Evolutionary conservation across 768 basidiomycete genomes (phyloP).

Genomic region (Suillus brevipes): DNA sequence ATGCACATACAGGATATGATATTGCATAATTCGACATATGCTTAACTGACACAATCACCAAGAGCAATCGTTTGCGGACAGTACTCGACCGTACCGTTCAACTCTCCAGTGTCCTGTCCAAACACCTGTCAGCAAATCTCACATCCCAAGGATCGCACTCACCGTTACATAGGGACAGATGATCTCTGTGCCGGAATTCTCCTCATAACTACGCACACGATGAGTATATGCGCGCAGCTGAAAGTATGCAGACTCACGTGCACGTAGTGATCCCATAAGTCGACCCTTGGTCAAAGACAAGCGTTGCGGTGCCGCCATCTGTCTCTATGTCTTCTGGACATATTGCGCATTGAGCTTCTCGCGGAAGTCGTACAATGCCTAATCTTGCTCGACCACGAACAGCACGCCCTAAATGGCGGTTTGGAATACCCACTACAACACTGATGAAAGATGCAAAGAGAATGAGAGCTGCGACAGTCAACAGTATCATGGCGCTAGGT

Average conservation of each 20-base stretch:
- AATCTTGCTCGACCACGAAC: too few relatives aligned
- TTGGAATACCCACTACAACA: background rate
- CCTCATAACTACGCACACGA: background rate
- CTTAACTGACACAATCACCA: background rate
- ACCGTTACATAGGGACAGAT: conserved; percentile 2
- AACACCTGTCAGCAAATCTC: background rate
- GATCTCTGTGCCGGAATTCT: background rate
- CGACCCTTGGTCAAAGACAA: background rate
- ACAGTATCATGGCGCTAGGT: background rate
- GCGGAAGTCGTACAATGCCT: background rate
- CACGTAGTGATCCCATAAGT: background rate
- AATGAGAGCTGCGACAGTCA: background rate
- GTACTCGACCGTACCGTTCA: background rate
- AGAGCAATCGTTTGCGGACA: conserved; percentile 1
- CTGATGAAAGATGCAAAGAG: background rate
- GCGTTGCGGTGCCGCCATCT: background rate
- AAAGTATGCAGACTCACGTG: background rate
- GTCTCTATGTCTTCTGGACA: background rate
- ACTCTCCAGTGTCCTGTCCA: background rate
- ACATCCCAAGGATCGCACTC: background rate
- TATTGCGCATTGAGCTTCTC: background rate
- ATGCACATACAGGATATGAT: background rate
- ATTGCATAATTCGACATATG: background rate
- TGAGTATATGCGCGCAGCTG: background rate
- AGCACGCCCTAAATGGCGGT: too few relatives aligned